phyloP scores from a whole-genome alignment of 139 green algal species.

The Micractinium conductrix region DNA sequence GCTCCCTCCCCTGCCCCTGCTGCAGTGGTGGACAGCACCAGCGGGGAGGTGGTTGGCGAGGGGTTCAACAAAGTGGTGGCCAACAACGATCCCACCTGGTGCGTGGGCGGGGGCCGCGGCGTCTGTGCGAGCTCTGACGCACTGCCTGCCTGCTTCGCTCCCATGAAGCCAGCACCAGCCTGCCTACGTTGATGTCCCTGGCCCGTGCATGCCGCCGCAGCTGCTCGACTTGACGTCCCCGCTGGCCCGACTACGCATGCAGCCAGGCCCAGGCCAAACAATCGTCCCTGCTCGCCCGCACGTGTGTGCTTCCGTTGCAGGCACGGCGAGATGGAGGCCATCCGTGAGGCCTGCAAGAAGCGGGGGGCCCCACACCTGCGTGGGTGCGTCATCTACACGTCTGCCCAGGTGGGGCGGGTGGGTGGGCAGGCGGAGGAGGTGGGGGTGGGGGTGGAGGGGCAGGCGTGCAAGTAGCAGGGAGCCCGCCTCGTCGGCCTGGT shows the following conservation, averaged over 20 bases:
- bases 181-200: too few relatives aligned
- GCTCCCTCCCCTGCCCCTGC: too few relatives aligned
- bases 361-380: slow-evolving; percentile 23
- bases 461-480: neutral
- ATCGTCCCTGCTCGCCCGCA: neutral
- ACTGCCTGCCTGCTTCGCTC: neutral
- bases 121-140: neutral
- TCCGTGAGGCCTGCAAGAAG: slow-evolving; percentile 31
- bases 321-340: slow-evolving; percentile 39
- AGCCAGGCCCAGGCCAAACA: too few relatives aligned
- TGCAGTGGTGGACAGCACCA: slow-evolving; percentile 46
- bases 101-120: slow-evolving; percentile 9
- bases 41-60: slow-evolving; percentile 55
- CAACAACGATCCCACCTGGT: slow-evolving; percentile 55
- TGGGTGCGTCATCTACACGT: slow-evolving; percentile 41
- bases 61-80: slow-evolving; percentile 59
- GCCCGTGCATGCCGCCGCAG: neutral
- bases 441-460: neutral
- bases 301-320: neutral
- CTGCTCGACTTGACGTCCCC: neutral
- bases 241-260: too few relatives aligned
- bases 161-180: neutral
- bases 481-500: too few relatives aligned
- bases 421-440: neutral
- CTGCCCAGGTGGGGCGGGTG: neutral